These are phyloP conservation scores for Phytophthora cryptogea DNA, from an alignment of 352 stramenopile species.

Conservation along the genomic window DNA sequence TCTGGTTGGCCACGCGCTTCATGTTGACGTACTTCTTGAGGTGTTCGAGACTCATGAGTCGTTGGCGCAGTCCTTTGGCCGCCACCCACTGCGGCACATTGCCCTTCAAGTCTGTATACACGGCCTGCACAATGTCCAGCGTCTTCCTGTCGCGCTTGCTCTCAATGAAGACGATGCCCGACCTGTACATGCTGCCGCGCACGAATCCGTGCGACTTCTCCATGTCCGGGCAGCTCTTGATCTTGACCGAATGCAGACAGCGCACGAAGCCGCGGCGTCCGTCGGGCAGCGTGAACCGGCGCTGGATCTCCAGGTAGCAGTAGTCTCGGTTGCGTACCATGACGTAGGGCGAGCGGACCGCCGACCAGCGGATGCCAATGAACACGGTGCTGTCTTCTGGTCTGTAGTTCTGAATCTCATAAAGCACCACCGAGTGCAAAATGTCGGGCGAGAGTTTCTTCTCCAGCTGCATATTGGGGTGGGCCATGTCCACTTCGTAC, in stretches of 20 bases:
- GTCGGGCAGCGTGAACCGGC: constrained; percentile 62
- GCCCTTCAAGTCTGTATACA: constrained; percentile 82
- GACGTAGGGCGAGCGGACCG: constrained; percentile 69
- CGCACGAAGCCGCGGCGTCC: constrained; percentile 66
- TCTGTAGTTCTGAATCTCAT: constrained; percentile 72
- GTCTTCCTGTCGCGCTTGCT: constrained; percentile 73
- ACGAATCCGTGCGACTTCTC: constrained; percentile 81
- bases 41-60: constrained; percentile 76
- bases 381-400: constrained; percentile 57
- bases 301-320: constrained; percentile 80
- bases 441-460: constrained; percentile 75
- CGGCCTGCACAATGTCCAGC: constrained; percentile 78
- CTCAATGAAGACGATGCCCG: constrained; percentile 78
- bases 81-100: constrained; percentile 78
- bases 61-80: constrained; percentile 55
- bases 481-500: constrained; percentile 71
- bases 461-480: constrained; percentile 78
- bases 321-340: constrained; percentile 79
- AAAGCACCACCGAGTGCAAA: constrained; percentile 79
- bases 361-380: constrained; percentile 80
- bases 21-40: constrained; percentile 84
- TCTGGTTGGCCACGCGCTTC: constrained; percentile 79
- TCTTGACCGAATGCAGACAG: constrained; percentile 86
- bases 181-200: constrained; percentile 83
- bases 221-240: constrained; percentile 84